These are phyloP conservation scores for Aspergillus floridensis DNA, from an alignment of 2,329 filamentous ascomycete species.

Conservation along the genomic window DNA sequence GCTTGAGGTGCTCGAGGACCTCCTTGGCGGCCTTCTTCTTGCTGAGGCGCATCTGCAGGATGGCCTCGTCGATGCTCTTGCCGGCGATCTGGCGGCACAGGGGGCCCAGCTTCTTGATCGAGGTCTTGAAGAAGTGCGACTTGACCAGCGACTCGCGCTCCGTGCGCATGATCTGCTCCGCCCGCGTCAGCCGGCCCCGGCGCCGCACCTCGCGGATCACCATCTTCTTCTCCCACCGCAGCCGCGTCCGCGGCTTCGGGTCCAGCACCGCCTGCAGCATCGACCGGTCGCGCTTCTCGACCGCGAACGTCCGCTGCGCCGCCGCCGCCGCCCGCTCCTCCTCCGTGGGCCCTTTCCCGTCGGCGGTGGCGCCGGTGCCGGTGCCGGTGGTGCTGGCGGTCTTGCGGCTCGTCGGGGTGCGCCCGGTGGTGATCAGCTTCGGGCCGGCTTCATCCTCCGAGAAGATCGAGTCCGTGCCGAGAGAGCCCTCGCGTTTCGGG, in stretches of 20 bases:
- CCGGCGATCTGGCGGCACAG: slow-evolving; percentile 85
- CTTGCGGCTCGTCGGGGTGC: slow-evolving; percentile 25
- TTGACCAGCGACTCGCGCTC: slow-evolving; percentile 60
- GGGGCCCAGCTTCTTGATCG: slow-evolving; percentile 84
- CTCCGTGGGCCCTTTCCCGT: slow-evolving; percentile 16
- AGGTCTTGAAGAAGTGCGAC: slow-evolving; percentile 75
- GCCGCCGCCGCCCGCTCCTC: slow-evolving; percentile 13
- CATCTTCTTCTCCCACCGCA: slow-evolving; percentile 79
- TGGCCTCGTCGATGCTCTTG: slow-evolving; percentile 90
- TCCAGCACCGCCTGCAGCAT: slow-evolving; percentile 66
- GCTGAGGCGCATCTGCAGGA: slow-evolving; percentile 91
- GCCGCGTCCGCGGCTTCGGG: slow-evolving; percentile 69
- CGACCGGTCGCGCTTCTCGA: slow-evolving; percentile 45
- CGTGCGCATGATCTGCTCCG: slow-evolving; percentile 65
- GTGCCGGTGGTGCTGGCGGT: too few relatives aligned
- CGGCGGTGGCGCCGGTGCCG: not conserved
- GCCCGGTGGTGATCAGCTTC: slow-evolving; percentile 27
- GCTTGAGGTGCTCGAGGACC: slow-evolving; percentile 73
- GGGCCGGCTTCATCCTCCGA: slow-evolving; percentile 34
- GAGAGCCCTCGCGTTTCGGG: slow-evolving; percentile 34
- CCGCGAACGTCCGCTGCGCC: slow-evolving; percentile 13
- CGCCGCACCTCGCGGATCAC: slow-evolving; percentile 71
- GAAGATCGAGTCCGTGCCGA: slow-evolving; percentile 42
- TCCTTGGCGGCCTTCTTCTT: slow-evolving; percentile 89
- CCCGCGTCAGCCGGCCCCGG: slow-evolving; percentile 64